Base-by-base conservation (phyloP, 495 filamentous ascomycete species). In the Rhizodiscina lignyota region DNA sequence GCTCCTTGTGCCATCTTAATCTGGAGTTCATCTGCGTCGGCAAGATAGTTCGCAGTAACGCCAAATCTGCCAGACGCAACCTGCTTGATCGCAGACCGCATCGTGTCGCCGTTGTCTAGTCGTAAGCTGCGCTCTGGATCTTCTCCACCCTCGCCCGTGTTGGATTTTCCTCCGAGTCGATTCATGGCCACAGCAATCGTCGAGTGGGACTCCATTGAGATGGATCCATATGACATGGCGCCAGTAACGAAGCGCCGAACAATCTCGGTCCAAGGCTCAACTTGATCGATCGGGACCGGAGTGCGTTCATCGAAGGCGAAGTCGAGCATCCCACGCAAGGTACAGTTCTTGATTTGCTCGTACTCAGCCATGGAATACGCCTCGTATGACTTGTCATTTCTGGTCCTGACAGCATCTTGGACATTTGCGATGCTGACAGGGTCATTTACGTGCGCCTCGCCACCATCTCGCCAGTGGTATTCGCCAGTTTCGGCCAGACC, bases 1-100 rank as follows among this genome's bases (percentile, higher is more conserved):
- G 89, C 89, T 49, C 89, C 89, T 61, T 99, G 89, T 6, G 89
- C 89, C 89, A 99, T 99, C 70, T 99, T 99, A 68, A 99, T 99
- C 62, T 99, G 89, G 23, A 99, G 65, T 61, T 99, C 87, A 54
- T 99, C 89, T 11, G 89, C 83, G 55, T 99, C 89, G 27, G 89
- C 86, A n/a, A 99, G 70, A 56, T 96, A 99, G 64, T 91, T 83
- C 21, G 84, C 89, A 5, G 91, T 99, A 40, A 99, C 89, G 66
- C 89, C 89, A 50, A 99, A 99, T 41, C 89, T 82, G 30, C 91
- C 89, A 8, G 89, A 96, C 19, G 89, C 89, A 45, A 99, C 80
- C 60, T 99, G 89, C 63, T 99, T 99, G 64, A 99, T 99, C 27
- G 89, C 79, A 29, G 91, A 96, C 26, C 89, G 74, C 89, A 99